Conservation (phyloP, 2,329 filamentous ascomycete genomes). For the Arthrinium phaeospermum region DNA sequence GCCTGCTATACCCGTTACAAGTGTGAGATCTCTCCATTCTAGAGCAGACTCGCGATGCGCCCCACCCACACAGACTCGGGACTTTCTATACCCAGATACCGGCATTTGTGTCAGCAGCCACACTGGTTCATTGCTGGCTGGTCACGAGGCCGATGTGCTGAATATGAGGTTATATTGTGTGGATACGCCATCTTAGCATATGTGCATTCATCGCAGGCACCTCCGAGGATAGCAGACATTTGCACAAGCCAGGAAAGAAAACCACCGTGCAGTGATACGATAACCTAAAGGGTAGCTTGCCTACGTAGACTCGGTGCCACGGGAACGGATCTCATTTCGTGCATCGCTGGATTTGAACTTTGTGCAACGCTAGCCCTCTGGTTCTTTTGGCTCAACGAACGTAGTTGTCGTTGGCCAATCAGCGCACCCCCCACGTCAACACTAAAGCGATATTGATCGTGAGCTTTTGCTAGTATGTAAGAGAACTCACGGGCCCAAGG, state of each 20-base stretch:
- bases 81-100: neutral
- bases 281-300: neutral
- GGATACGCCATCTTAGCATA: neutral
- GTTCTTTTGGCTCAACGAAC: neutral
- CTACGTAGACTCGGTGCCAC: slow-evolving; percentile 9
- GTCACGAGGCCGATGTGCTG: neutral
- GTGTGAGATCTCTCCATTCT: neutral
- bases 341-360: slow-evolving; percentile 14
- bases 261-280: neutral
- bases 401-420: neutral
- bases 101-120: slow-evolving; percentile 11
- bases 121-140: neutral
- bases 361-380: neutral
- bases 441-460: neutral
- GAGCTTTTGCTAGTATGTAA: neutral
- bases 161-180: neutral
- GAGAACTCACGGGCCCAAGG: neutral
- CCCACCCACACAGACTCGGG: slow-evolving; percentile 2
- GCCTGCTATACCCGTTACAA: neutral
- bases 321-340: slow-evolving; percentile 12
- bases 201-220: neutral
- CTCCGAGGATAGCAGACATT: neutral
- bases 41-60: neutral
- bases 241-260: neutral
- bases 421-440: neutral